Base-by-base conservation (phyloP, 2,329 filamentous ascomycete genomes). In the Ceratocystis alfenasii region DNA sequence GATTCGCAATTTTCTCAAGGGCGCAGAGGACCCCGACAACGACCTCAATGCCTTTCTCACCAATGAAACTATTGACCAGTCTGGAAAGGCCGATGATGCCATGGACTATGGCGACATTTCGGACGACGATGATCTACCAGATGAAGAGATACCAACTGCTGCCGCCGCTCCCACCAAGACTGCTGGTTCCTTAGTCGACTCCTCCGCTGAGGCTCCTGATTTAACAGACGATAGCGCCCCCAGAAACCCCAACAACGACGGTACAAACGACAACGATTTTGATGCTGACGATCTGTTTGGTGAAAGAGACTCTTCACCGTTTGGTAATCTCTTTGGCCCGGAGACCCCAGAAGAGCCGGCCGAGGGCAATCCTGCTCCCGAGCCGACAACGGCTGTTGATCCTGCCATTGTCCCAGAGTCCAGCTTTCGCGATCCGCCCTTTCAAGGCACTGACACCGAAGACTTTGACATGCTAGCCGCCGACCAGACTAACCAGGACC, bases 81-180 rank as follows among this genome's bases (percentile, higher is more conserved):
- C 80, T 5, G 88, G 90, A 74, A 99, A 99, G 75, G 93, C 91
- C 65, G 91, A 91, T 68, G 89, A 97, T 76, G 94, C 94, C 50
- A 78, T 94, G 69, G 94, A 99, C 73, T 99, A 81, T 71, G 90
- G 89, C 73, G 90, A 96, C 72, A 92, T 97, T 69, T 88, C 88
- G 70, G 93, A 97, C 73, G 91, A 95, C 73, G 92, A 96, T 69
- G 81, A 96, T 6, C 88, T 90, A 10, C 57, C 60, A 12, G 90
- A 94, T 5, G 90, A 94, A 69, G 86, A 89, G 68, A 82, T 86
- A 65, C 75, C 75, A 33, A 75, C 74, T 10, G 74, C 73, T 4
- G 20, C n/a, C 10, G 22, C 30, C 33, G 61, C 22, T 46, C 41
- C 61, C n/a, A 33, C 17, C 10, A 44, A 36, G 7, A 36, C 41